Conservation (phyloP, 441 rosid species). For the Erysimum cheiri region DNA sequence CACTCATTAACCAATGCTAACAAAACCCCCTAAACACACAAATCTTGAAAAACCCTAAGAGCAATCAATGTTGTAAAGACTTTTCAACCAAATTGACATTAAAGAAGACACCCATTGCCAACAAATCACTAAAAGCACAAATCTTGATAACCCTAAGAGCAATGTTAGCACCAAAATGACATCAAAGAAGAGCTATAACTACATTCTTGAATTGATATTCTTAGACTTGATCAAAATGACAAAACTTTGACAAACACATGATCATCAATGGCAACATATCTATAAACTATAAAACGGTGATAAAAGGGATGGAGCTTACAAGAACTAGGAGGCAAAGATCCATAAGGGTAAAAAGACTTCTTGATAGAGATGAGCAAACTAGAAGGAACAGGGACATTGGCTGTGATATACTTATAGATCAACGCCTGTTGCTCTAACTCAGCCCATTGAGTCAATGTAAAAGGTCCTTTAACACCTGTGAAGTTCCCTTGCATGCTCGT, state of each 20-base stretch:
- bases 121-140: conserved; percentile 12
- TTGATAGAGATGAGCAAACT: conserved; percentile 68
- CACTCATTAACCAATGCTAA: neutral
- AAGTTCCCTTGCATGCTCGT: conserved; percentile 58
- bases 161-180: conserved; percentile 12
- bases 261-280: conserved; percentile 2
- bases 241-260: neutral
- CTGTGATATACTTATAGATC: conserved; percentile 83
- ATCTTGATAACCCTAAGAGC: neutral
- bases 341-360: conserved; percentile 62
- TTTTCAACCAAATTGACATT: conserved; percentile 3
- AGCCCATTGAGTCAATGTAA: conserved; percentile 85
- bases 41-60: neutral
- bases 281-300: neutral
- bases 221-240: neutral
- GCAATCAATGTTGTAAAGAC: neutral
- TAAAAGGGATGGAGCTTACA: conserved; percentile 54
- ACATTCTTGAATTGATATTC: too few relatives aligned
- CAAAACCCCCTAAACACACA: neutral
- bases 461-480: conserved; percentile 65
- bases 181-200: neutral
- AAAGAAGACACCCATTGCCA: neutral
- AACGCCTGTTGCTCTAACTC: conserved; percentile 92
- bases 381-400: conserved; percentile 83
- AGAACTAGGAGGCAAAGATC: conserved; percentile 62